Conservation (phyloP, 208 protist genomes). For the Leishmania guyanensis region DNA sequence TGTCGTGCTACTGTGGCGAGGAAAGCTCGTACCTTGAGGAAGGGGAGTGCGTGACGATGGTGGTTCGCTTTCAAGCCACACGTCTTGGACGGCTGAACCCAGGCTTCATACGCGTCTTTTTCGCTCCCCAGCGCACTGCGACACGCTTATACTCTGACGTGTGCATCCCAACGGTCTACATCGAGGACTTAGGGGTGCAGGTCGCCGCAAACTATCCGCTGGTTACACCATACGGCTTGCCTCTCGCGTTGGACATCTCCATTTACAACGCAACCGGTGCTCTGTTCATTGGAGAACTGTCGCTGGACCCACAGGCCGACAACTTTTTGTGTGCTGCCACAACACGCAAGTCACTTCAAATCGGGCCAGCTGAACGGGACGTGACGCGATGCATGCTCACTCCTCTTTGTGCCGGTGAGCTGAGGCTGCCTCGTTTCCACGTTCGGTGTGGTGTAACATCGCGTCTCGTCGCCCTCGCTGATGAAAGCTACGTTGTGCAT, state of each 20-base stretch:
- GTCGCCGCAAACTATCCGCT: constrained; percentile 45
- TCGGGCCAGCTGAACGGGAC: constrained; percentile 18
- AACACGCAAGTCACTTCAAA: constrained; percentile 43
- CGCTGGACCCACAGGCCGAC: constrained; percentile 29
- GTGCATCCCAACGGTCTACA: constrained; percentile 48
- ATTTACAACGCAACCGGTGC: constrained; percentile 36
- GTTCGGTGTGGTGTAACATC: constrained; percentile 19
- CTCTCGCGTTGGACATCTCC: constrained; percentile 40
- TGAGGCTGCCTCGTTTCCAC: constrained; percentile 20
- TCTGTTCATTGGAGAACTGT: constrained; percentile 45
- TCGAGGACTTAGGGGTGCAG: constrained; percentile 37
- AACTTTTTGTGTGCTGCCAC: constrained; percentile 40
- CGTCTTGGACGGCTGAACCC: constrained; percentile 33
- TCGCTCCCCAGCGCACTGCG: constrained; percentile 28
- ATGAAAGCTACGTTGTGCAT: constrained; percentile 37
- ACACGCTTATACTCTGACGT: constrained; percentile 50
- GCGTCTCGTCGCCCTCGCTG: constrained; percentile 20
- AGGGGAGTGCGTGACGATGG: constrained; percentile 57
- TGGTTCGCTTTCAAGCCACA: constrained; percentile 35
- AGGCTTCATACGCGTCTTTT: constrained; percentile 62
- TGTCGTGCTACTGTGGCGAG: constrained; percentile 34
- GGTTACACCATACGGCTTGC: constrained; percentile 28
- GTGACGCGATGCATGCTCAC: constrained; percentile 20
- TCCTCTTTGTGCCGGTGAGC: constrained; percentile 30
- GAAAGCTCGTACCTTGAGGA: constrained; percentile 51